phyloP scores from a whole-genome alignment of 768 basidiomycete species.

The Naematelia aurantialba region DNA sequence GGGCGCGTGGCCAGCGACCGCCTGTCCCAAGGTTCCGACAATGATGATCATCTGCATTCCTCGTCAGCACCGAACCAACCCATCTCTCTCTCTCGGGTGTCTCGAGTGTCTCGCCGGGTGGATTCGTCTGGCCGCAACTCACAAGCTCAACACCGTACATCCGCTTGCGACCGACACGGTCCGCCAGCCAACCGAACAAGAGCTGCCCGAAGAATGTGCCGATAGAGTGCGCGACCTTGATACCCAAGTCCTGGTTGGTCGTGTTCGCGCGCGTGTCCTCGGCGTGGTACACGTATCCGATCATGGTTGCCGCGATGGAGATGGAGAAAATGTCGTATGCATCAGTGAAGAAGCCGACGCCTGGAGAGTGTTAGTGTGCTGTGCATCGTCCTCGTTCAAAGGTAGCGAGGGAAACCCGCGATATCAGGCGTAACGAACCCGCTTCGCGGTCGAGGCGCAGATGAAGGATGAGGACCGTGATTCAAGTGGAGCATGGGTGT shows the following conservation, averaged over 20 bases:
- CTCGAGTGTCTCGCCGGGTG: too few species aligned
- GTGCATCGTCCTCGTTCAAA: too few species aligned
- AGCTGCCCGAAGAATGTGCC: constrained; percentile 51
- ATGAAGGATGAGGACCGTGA: too few species aligned
- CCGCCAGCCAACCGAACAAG: constrained; percentile 50
- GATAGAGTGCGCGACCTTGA: constrained; percentile 51
- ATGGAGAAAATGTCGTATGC: constrained; percentile 68
- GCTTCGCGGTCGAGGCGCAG: too few species aligned
- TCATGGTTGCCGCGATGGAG: constrained; percentile 76
- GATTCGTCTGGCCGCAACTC: too few species aligned
- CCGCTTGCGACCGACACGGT: constrained; percentile 50
- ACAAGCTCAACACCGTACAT: constrained; percentile 54
- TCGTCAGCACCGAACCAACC: not conserved
- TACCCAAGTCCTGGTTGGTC: constrained; percentile 57
- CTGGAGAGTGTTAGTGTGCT: too few species aligned
- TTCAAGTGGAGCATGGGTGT: not conserved
- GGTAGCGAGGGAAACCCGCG: too few species aligned
- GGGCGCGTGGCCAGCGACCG: constrained; percentile 64
- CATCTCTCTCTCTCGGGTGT: too few species aligned
- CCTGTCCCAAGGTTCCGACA: constrained; percentile 52
- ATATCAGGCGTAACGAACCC: too few species aligned
- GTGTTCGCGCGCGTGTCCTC: constrained; percentile 52
- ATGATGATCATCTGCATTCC: constrained; percentile 47
- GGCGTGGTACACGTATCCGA: constrained; percentile 74
- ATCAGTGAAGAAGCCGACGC: constrained; percentile 80